These are phyloP conservation scores for Cyclotella baltica DNA, from an alignment of 108 stramenopile species.

Conservation along the genomic window DNA sequence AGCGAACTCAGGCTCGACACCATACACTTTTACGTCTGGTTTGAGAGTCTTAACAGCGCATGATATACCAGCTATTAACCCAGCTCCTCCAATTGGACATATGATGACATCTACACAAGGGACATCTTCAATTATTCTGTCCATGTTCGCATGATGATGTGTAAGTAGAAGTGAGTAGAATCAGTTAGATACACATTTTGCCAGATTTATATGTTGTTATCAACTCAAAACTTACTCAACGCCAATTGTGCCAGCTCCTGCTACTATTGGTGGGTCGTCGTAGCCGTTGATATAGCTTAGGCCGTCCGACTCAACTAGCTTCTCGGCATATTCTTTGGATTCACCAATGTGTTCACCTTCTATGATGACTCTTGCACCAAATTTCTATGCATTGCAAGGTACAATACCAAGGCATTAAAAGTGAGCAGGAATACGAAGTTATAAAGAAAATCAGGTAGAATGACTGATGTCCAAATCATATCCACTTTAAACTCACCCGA, in stretches of 20 bases:
- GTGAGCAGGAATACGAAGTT: background rate
- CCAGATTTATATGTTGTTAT: too few relatives aligned
- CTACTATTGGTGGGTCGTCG: constrained; percentile 96
- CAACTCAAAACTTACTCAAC: too few relatives aligned
- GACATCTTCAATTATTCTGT: constrained; percentile 95
- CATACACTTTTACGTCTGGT: constrained; percentile 83
- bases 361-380: constrained; percentile 93
- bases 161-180: too few relatives aligned
- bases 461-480: constrained; percentile 9
- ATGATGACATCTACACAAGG: constrained; percentile 93
- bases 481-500: constrained; percentile 56
- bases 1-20: constrained; percentile 94
- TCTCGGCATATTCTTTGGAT: constrained; percentile 86
- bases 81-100: constrained; percentile 96
- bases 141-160: too few relatives aligned
- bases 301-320: constrained; percentile 61
- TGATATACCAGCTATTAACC: constrained; percentile 94
- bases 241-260: constrained; percentile 98
- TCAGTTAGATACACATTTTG: too few relatives aligned
- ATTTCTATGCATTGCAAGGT: constrained; percentile 56
- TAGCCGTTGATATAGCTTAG: constrained; percentile 95
- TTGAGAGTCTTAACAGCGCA: constrained; percentile 95
- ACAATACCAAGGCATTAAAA: background rate
- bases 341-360: constrained; percentile 95
- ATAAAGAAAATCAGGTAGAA: background rate